Base-by-base conservation (phyloP, 1,284 basidiomycete species). In the Trichosporon asahii region DNA sequence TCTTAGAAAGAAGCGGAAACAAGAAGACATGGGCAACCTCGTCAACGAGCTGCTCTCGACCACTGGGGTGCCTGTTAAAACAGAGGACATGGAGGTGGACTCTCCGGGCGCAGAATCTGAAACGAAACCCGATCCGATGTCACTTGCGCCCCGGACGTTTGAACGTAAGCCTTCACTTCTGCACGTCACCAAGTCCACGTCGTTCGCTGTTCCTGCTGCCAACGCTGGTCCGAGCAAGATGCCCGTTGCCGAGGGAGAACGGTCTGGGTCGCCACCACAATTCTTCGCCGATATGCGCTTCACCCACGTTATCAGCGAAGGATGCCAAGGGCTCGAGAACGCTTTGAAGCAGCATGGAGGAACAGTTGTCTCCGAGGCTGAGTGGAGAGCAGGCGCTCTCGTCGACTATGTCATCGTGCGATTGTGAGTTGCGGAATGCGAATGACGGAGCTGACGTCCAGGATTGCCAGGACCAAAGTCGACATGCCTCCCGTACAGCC, bases 331-430 rank as follows among this genome's bases (percentile, higher is more conserved):
- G 0, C 68, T 83, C 57, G 78, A 80, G 66, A 72, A 75, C 11
- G 81, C 82, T 25, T 57, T 84, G 35, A 46, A 25, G 1, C 44
- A 66, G 27, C 76, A 78, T 64, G 80, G 81, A 5, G 82, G 75
- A 0, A 68, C 66, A 2, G n/a, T 80, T 0, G 73, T 82, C n/a
- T 60, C 70, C 0, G 77, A 79, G 66, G 65, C 72, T 3, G 77
- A 80, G 11, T 72, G 80, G 53, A 64, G 74, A 25, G 68, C 69
- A 0, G 81, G 80, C 1, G 73, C 74, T 2, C 66, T 69, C 21
- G 80, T 80, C 9, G 79, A 83, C 68, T 83, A 79, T 71, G 72
- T 82, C 11, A 76, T 83, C 12, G 77, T 78, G 21, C 72, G 82
- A 75, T 64, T 84, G 82, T 83, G 64, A 76, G 82, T 75, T 8